Evolutionary conservation across 495 filamentous ascomycete genomes (phyloP).

Genomic region (Daldinia grandis): DNA sequence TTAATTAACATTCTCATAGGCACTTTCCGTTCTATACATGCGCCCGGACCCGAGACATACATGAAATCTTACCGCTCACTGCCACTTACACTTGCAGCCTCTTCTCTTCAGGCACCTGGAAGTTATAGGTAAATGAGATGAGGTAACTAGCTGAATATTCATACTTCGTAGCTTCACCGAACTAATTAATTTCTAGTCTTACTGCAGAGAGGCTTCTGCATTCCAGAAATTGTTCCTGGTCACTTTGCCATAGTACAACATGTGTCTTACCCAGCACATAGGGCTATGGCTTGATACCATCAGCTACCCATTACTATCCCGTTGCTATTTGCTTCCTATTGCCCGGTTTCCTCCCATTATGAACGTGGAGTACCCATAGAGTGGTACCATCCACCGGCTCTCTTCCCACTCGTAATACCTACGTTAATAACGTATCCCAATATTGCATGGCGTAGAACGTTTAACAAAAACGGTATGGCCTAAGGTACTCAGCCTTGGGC

Average conservation of each 20-base stretch:
- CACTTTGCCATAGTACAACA: background rate
- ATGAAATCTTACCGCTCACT: background rate
- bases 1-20: background rate
- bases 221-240: background rate
- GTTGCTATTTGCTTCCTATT: background rate
- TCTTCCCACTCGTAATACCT: slow-evolving; percentile 16
- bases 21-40: background rate
- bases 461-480: background rate
- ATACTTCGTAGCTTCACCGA: background rate
- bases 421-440: slow-evolving; percentile 7
- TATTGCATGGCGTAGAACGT: background rate
- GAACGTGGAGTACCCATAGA: background rate
- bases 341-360: background rate
- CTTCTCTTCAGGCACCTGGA: background rate
- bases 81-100: background rate
- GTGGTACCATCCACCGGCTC: background rate
- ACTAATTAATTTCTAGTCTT: background rate
- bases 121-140: background rate
- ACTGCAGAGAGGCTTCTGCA: background rate
- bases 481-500: background rate
- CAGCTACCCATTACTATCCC: background rate
- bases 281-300: background rate
- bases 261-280: background rate
- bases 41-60: background rate
- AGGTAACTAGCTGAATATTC: background rate